Conservation (phyloP, 2,329 filamentous ascomycete species). For the Colletotrichum simmondsii region DNA sequence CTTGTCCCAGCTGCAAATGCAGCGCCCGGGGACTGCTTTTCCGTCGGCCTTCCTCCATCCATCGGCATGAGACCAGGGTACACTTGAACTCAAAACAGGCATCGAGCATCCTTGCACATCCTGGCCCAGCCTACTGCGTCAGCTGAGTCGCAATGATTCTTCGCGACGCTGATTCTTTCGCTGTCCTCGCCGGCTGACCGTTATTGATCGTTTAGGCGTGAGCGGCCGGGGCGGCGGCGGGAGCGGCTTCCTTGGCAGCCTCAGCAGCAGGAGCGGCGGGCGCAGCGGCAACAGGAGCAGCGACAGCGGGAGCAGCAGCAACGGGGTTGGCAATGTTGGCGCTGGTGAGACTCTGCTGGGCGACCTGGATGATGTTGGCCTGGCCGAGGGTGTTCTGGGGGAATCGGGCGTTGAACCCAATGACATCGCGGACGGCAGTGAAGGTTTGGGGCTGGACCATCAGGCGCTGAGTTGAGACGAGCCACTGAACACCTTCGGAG, state of each 20-base stretch:
- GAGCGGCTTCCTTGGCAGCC: not conserved
- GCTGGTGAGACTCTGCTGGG: slow-evolving; percentile 14
- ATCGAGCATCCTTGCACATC: not conserved
- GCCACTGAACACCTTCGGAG: slow-evolving; percentile 58
- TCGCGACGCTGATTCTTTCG: not conserved
- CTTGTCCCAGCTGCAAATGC: slow-evolving; percentile 4
- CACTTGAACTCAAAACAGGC: slow-evolving; percentile 16
- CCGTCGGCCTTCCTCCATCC: not conserved
- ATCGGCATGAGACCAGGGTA: slow-evolving; percentile 15
- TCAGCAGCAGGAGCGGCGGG: not conserved
- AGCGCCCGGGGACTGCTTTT: slow-evolving; percentile 1
- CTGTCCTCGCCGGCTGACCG: not conserved
- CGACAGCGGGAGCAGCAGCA: slow-evolving; percentile 8
- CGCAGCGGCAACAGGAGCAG: not conserved
- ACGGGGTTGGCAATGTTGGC: slow-evolving; percentile 17
- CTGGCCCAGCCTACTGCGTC: not conserved
- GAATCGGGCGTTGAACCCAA: slow-evolving; percentile 60
- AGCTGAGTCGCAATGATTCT: not conserved
- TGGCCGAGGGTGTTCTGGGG: slow-evolving; percentile 55
- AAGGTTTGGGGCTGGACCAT: slow-evolving; percentile 50
- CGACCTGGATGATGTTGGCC: slow-evolving; percentile 48
- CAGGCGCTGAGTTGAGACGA: slow-evolving; percentile 56
- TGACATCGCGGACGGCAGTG: slow-evolving; percentile 50
- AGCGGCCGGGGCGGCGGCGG: not conserved
- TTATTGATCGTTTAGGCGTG: not conserved